These are phyloP conservation scores for Aspergillus neotritici DNA, from an alignment of 2,329 filamentous ascomycete species.

Conservation along the genomic window DNA sequence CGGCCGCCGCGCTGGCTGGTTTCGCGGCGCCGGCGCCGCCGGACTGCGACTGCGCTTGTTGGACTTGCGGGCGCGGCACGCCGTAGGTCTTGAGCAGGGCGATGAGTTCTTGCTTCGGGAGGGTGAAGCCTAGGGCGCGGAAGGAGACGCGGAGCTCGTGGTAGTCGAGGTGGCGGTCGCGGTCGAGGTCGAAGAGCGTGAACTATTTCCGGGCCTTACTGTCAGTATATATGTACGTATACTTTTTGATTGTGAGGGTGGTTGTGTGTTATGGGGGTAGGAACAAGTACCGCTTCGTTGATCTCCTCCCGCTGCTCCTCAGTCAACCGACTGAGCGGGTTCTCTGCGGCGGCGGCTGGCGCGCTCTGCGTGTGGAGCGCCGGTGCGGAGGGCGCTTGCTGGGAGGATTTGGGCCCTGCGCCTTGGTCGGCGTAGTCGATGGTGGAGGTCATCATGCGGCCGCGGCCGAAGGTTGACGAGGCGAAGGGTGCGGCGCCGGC, in stretches of 20 bases:
- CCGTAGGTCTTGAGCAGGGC: slow-evolving; percentile 76
- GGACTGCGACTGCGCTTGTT: slow-evolving; percentile 22
- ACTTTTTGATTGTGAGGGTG: not conserved
- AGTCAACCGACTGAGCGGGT: slow-evolving; percentile 55
- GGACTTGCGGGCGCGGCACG: slow-evolving; percentile 58
- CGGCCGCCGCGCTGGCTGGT: slow-evolving; percentile 35
- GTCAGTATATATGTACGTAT: not conserved
- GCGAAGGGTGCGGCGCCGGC: slow-evolving; percentile 41
- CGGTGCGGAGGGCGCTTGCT: slow-evolving; percentile 30
- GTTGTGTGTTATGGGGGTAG: not conserved
- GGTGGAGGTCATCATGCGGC: slow-evolving; percentile 27
- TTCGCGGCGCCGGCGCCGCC: slow-evolving; percentile 30
- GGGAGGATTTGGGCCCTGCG: slow-evolving; percentile 18
- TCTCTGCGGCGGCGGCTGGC: slow-evolving; percentile 18
- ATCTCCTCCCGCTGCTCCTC: slow-evolving; percentile 93
- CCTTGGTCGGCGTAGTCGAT: slow-evolving; percentile 25
- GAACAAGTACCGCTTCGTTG: slow-evolving; percentile 76
- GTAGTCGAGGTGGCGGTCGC: slow-evolving; percentile 90
- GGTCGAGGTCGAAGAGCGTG: slow-evolving; percentile 92
- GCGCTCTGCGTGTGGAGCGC: slow-evolving; percentile 14
- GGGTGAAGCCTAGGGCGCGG: slow-evolving; percentile 88
- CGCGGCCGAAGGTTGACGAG: slow-evolving; percentile 40
- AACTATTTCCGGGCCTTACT: slow-evolving; percentile 53
- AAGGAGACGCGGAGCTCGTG: slow-evolving; percentile 97
- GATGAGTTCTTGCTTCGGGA: slow-evolving; percentile 80